Evolutionary conservation across 805 yeast species (phyloP).

Genomic region (Tetrapisispora iriomotensis): DNA sequence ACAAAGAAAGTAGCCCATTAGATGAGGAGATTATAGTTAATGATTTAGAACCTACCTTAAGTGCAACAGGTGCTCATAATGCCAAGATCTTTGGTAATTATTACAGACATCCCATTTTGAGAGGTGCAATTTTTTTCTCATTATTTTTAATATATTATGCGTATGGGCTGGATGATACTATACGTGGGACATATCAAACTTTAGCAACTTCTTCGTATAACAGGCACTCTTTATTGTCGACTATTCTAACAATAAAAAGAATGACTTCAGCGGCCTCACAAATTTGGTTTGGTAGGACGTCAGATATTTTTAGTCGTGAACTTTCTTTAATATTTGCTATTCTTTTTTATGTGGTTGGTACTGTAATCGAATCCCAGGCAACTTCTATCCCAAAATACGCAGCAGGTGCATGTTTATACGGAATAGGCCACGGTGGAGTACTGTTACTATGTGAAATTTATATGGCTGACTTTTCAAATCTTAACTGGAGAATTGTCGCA

Average conservation of each 20-base stretch:
- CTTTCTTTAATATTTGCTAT: constrained; percentile 37
- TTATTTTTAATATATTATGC: constrained; percentile 47
- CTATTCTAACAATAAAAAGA: constrained; percentile 42
- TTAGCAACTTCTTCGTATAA: constrained; percentile 42
- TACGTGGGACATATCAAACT: constrained; percentile 35
- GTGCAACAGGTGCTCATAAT: too few species aligned
- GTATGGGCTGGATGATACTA: constrained; percentile 46
- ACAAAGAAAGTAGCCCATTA: too few species aligned
- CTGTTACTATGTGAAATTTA: constrained; percentile 44
- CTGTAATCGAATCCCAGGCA: constrained; percentile 45
- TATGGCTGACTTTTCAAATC: constrained; percentile 54
- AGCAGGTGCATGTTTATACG: constrained; percentile 42
- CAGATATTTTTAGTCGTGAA: constrained; percentile 47
- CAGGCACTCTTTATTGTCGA: constrained; percentile 39
- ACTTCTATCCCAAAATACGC: constrained; percentile 40
- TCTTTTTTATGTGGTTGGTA: constrained; percentile 42
- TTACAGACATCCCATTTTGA: too few species aligned
- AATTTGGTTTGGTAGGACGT: constrained; percentile 43
- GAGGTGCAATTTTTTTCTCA: constrained; percentile 38
- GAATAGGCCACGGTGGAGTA: constrained; percentile 47
- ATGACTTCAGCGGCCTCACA: constrained; percentile 52
- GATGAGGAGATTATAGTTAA: too few species aligned
- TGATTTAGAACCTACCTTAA: too few species aligned
- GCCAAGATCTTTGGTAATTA: too few species aligned
- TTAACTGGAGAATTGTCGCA: constrained; percentile 53